phyloP scores from a whole-genome alignment of 2,329 filamentous ascomycete genomes.

The Bipolaris cookei region DNA sequence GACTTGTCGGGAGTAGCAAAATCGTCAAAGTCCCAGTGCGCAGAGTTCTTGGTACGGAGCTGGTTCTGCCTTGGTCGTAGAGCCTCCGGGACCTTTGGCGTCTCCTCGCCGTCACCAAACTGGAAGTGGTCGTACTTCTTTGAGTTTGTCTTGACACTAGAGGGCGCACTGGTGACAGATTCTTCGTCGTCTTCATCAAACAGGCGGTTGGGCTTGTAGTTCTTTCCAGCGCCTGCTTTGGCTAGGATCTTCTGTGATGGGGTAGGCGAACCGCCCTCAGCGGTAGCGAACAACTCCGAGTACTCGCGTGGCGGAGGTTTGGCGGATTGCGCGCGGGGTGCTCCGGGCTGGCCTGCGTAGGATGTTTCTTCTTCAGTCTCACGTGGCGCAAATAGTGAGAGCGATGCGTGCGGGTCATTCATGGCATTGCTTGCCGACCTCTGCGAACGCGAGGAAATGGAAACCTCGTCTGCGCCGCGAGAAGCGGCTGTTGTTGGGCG shows the following conservation, averaged over 20 bases:
- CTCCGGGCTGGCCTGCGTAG: constrained; percentile 58
- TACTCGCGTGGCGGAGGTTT: constrained; percentile 72
- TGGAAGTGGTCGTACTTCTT: constrained; percentile 88
- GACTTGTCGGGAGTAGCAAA: constrained; percentile 83
- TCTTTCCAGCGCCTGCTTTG: constrained; percentile 58
- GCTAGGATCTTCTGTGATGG: constrained; percentile 51
- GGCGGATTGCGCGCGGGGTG: constrained; percentile 68
- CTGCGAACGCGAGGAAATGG: constrained; percentile 50
- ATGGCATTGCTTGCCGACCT: constrained; percentile 47
- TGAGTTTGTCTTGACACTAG: constrained; percentile 69
- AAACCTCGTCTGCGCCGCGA: constrained; percentile 40
- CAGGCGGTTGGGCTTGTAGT: constrained; percentile 61
- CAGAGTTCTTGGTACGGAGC: constrained; percentile 13
- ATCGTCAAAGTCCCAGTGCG: constrained; percentile 86
- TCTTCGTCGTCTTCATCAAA: constrained; percentile 62
- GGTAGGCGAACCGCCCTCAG: constrained; percentile 51
- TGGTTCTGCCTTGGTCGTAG: constrained; percentile 59
- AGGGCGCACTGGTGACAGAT: constrained; percentile 24
- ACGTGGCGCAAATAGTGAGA: constrained; percentile 76
- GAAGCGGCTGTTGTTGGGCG: constrained; percentile 44
- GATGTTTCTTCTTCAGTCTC: constrained; percentile 63
- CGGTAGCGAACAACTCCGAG: constrained; percentile 71
- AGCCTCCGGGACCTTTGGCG: constrained; percentile 43
- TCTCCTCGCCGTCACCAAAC: constrained; percentile 68
- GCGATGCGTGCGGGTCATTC: constrained; percentile 65